These are phyloP conservation scores for Neocucurbitaria cava DNA, from an alignment of 2,329 filamentous ascomycete species.

Conservation along the genomic window DNA sequence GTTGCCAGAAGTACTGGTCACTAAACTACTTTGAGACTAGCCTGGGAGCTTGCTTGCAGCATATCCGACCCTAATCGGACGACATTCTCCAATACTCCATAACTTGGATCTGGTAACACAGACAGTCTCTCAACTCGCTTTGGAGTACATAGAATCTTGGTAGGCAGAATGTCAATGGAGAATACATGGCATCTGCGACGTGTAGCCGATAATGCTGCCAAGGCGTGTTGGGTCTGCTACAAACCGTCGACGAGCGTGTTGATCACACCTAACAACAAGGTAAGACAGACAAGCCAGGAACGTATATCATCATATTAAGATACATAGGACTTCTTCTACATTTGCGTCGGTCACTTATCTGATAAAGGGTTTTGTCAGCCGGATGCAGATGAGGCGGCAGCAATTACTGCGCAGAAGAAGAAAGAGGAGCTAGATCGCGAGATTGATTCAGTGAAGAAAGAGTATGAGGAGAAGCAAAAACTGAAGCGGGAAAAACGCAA, in stretches of 20 bases:
- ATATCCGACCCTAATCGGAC: background rate
- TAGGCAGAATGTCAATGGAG: constrained; percentile 53
- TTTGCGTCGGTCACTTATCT: constrained; percentile 82
- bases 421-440: constrained; percentile 57
- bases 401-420: constrained; percentile 61
- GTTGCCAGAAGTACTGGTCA: constrained; percentile 1
- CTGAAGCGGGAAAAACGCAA: constrained; percentile 62
- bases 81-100: background rate
- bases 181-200: constrained; percentile 87
- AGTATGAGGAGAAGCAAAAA: constrained; percentile 62
- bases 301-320: background rate
- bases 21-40: constrained; percentile 18
- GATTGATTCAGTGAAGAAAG: constrained; percentile 58
- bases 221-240: constrained; percentile 89
- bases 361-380: constrained; percentile 80
- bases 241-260: constrained; percentile 87
- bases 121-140: background rate
- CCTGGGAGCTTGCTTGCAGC: background rate
- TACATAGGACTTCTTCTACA: constrained; percentile 84
- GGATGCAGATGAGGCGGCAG: constrained; percentile 73
- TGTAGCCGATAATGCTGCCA: constrained; percentile 83
- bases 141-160: background rate
- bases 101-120: background rate
- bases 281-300: constrained; percentile 47
- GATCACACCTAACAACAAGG: constrained; percentile 89